Base-by-base conservation (phyloP, 352 stramenopile species). In the Halophytophthora batemanensis region DNA sequence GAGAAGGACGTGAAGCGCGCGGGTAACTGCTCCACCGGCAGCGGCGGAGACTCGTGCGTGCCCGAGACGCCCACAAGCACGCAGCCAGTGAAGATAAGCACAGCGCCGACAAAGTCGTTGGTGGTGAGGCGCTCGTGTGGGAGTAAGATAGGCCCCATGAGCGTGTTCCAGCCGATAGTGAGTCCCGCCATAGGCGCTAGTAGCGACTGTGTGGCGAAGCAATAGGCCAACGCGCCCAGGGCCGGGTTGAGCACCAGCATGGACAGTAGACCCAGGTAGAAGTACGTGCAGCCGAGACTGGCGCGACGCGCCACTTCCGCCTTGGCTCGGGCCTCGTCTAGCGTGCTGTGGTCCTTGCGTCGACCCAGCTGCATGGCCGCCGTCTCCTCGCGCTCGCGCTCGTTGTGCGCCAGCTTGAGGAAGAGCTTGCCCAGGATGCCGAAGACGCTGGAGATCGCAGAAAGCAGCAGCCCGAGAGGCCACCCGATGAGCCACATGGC, bases 161-260 rank as follows among this genome's bases (percentile, higher is more conserved):
- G 64, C 39, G 80, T 90, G 60, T 93, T 93, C 82, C 82, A 93
- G 22, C 77, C 77, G 50, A 93, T 87, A 8, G 79, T 89, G 42
- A 93, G 71, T 1, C 82, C 82, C 11, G 77, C 79, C 82, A 93
- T 93, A 0, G 82, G 82, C n/a, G 82, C 79, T 14, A 93, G 61
- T 13, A 93, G 62, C 40, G 82, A 93, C 58, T 89, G 82, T 21
- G 82, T 83, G 18, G 82, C 82, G 43, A 90, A 93, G 48, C 76
- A 86, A 56, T 88, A 90, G 22, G 78, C 79, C 10, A 85, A 51
- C 2, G 80, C 70, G 12, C 66, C 77, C 6, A 92, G 60, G 21
- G 75, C 64, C 2, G 82, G 82, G 39, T 92, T 92, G 46, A 92
- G 48, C 22, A 90, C 76, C 11, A 93, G 56, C 75, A 93, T 90